Base-by-base conservation (phyloP, 2,329 filamentous ascomycete genomes). In the Diaporthe sp. region DNA sequence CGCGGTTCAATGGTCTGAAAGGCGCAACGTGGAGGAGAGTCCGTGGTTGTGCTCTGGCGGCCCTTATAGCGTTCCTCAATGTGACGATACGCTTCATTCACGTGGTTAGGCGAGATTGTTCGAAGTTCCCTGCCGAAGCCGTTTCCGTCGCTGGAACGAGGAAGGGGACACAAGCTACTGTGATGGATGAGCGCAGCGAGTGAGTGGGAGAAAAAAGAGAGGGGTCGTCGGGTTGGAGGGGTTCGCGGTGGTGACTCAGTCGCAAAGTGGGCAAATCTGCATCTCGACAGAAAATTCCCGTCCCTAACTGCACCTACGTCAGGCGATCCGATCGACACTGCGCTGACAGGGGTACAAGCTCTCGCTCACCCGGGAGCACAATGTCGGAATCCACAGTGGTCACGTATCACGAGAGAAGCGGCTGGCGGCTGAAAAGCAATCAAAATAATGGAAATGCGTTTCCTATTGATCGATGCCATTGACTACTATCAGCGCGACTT, bases 1-100 rank as follows among this genome's bases (percentile, higher is more conserved):
- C 47, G 55, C 42, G 45, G 30, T 52, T 72, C 54, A 55, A 25
- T 33, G 45, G 13, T 61, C 35, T 58, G 66, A 28, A 42, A 28
- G 47, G 38, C 58, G 54, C 42, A 35, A 40, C 33, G 61, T 64
- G 57, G 22, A 61, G 57, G n/a, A 54, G 45, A 52, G 70, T 70
- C 22, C 35, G 54, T 74, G 74, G 35, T 72, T 55, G 74, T 58
- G 68, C 61, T 68, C 17, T 66, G 47, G 55, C 61, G n/a, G 61
- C 54, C 55, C 61, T 74, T 42, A 54, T 72, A 52, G 68, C 75
- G 55, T 73, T 69, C 35, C 47, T 22, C n/a, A 74, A 42, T 6
- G 45, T 54, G 61, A 52, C 61, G 45, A 69, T 64, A 50, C 68
- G 72, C 64, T 52, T 67, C 75, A 76, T 76, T 55, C 75, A 74